phyloP scores from a whole-genome alignment of 768 basidiomycete genomes.

The Hypsizygus marmoreus region DNA sequence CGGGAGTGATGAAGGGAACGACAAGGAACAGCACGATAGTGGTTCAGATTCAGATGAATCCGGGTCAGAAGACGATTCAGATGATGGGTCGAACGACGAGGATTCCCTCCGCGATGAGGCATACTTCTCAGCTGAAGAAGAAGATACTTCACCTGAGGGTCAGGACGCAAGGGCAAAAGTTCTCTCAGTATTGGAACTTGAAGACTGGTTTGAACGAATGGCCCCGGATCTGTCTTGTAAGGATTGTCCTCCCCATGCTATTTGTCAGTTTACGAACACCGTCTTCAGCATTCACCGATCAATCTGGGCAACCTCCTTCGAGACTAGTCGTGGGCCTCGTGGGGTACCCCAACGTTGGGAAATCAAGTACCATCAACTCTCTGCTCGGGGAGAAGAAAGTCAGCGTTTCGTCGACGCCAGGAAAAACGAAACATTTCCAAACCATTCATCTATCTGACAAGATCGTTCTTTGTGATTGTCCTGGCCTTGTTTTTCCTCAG shows the following conservation, averaged over 20 bases:
- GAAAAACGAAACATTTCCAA: conserved; percentile 99
- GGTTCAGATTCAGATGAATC: conserved; percentile 20
- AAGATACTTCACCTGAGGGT: conserved; percentile 45
- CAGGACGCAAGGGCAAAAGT: conserved; percentile 74
- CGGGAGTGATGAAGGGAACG: conserved; percentile 6
- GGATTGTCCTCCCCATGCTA: conserved; percentile 16
- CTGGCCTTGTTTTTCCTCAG: conserved; percentile 97
- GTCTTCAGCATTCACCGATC: conserved; percentile 57
- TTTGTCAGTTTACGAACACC: conserved; percentile 4
- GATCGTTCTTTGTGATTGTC: conserved; percentile 93
- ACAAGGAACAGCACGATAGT: conserved; percentile 5
- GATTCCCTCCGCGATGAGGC: conserved; percentile 39
- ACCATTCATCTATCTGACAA: conserved; percentile 91
- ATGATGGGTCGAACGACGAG: conserved; percentile 27
- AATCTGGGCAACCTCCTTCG: conserved; percentile 54
- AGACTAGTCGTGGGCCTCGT: conserved; percentile 88
- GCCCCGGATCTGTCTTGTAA: conserved; percentile 74
- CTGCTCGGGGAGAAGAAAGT: conserved; percentile 96
- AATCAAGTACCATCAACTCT: conserved; percentile 97
- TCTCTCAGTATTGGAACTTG: conserved; percentile 83
- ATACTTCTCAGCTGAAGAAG: conserved; percentile 57
- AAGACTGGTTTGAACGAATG: conserved; percentile 71
- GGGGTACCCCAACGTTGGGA: conserved; percentile 98
- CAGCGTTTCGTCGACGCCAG: conserved; percentile 96
- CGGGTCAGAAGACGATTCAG: conserved; percentile 25